Percentiles rank a stretch among this genome's conserved stretches.
Evolutionary conservation across 2,329 filamentous ascomycete genomes (phyloP).

Genomic region (Leptographium flavum): DNA sequence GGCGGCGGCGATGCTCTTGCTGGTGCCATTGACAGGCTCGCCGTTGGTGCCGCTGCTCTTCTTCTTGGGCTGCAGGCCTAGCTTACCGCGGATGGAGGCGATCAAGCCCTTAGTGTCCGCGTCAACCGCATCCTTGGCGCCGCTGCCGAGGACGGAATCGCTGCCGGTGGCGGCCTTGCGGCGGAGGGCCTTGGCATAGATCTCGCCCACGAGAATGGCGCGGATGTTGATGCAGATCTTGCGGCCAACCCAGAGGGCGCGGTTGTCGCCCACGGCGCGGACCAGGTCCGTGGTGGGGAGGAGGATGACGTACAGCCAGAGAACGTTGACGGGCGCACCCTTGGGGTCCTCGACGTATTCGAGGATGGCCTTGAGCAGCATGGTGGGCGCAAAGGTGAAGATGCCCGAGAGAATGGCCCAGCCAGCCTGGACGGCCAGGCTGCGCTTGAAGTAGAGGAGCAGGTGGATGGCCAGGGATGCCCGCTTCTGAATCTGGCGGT

Average conservation of each 20-base stretch:
- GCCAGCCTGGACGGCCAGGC: slow-evolving; percentile 59
- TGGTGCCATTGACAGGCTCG: slow-evolving; percentile 19
- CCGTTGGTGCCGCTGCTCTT: slow-evolving; percentile 15
- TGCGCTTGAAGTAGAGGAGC: slow-evolving; percentile 67
- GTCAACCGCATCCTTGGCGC: slow-evolving; percentile 22
- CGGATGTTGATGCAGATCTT: slow-evolving; percentile 88
- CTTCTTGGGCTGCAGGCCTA: slow-evolving; percentile 42
- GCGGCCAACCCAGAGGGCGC: slow-evolving; percentile 83
- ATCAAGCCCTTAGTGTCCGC: slow-evolving; percentile 25
- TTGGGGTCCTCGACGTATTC: slow-evolving; percentile 83
- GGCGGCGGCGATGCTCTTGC: slow-evolving; percentile 16
- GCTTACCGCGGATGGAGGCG: slow-evolving; percentile 36
- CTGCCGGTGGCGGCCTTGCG: slow-evolving; percentile 71
- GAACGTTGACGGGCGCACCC: slow-evolving; percentile 64
- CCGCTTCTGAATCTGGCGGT: slow-evolving; percentile 75
- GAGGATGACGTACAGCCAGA: slow-evolving; percentile 91
- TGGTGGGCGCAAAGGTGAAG: slow-evolving; percentile 81
- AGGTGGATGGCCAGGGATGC: slow-evolving; percentile 66
- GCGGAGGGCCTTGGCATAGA: slow-evolving; percentile 89
- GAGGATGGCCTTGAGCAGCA: slow-evolving; percentile 80
- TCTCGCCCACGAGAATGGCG: slow-evolving; percentile 91
- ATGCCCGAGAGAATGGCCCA: slow-evolving; percentile 71
- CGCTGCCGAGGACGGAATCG: slow-evolving; percentile 56
- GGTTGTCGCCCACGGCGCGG: slow-evolving; percentile 69
- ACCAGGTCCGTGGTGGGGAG: slow-evolving; percentile 72